These are phyloP conservation scores for Olyra latifolia DNA, from an alignment of 176 grass and related monocot genomes.

Conservation along the genomic window DNA sequence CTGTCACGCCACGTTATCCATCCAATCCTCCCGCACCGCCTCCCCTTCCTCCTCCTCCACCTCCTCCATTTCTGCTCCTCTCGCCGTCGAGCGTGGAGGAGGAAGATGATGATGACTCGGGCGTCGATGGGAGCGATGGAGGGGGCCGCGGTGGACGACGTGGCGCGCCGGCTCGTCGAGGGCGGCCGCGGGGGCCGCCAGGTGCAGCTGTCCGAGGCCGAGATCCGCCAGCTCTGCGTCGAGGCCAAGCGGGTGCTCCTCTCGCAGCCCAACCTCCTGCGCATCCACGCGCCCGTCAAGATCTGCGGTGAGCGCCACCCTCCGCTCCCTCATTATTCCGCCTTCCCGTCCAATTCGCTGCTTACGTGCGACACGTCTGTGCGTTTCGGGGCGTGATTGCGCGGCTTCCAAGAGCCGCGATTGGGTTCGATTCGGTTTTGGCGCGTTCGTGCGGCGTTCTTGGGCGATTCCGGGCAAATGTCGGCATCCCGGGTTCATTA, in stretches of 20 bases:
- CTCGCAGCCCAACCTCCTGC: conserved; percentile 76
- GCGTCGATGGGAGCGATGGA: conserved; percentile 66
- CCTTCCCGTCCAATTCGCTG: not conserved
- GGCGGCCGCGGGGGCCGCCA: conserved; percentile 51
- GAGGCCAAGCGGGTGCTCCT: conserved; percentile 82
- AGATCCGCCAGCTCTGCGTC: conserved; percentile 68
- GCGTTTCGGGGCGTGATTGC: not conserved
- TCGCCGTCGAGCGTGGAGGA: not conserved
- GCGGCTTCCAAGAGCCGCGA: not conserved
- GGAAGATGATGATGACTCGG: conserved; percentile 80
- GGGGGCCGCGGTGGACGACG: conserved; percentile 54
- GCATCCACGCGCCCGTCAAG: conserved; percentile 77
- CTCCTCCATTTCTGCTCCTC: not conserved
- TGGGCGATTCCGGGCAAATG: conserved; percentile 2
- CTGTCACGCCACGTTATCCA: not conserved
- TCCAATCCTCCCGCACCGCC: not conserved
- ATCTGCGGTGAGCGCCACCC: conserved; percentile 61
- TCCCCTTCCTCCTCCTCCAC: too few relatives aligned
- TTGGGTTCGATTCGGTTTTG: not conserved
- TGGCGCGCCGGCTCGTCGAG: conserved; percentile 58
- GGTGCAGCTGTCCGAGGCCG: conserved; percentile 68
- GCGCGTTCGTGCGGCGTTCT: not conserved
- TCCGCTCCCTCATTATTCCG: not conserved
- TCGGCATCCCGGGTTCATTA: not conserved
- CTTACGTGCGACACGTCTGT: not conserved